Base-by-base conservation (phyloP, 2,329 filamentous ascomycete genomes). In the Tolypocladium ovalisporum region DNA sequence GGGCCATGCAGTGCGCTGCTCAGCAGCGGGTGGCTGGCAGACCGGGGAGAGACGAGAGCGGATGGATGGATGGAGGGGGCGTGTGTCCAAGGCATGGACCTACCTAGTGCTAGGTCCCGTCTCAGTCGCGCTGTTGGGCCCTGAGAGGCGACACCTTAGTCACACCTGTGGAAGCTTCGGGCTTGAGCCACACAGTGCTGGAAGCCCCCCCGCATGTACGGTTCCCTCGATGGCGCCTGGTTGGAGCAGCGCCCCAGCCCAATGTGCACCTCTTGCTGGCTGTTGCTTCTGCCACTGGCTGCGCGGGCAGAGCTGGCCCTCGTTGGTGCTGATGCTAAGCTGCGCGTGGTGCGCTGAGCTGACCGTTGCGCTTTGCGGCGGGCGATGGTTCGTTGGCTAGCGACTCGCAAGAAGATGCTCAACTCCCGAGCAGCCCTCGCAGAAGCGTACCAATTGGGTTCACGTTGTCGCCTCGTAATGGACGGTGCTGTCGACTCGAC, bases 131-230 rank as follows among this genome's bases (percentile, higher is more conserved):
- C n/a, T 7, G 37, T 54, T 52, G 51, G 55, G 51, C 54, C 40
- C 49, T 34, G 36, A 39, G 34, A 35, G 17, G n/a, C 40, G 36
- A 42, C 12, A 54, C 24, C 42, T 32, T 52, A n/a, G 55, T 49
- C 55, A 37, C 54, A 37, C 29, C 12, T 42, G 51, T 61, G 56
- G 59, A 60, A 60, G 56, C 56, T 62, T 61, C 60, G 51, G 42
- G 60, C 55, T 27, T 22, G 55, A 55, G 58, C 62, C 58, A 63
- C 62, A 63, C 62, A 57, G 62, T 63, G 62, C 62, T 58, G 55
- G 60, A 58, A 52, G 47, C 17, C 5, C 19, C n/a, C 29, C 12
- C 19, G 29, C 47, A 52, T 47, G 42, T 58, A 62, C 61, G 55
- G 58, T 54, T 36, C 52, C 42, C 10, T 36, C 37, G 60, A 58